A percentile compares a stretch with the other conserved stretches of the same genome.
Conservation (phyloP, 2,329 filamentous ascomycete species). For the Monilinia fructicola region DNA sequence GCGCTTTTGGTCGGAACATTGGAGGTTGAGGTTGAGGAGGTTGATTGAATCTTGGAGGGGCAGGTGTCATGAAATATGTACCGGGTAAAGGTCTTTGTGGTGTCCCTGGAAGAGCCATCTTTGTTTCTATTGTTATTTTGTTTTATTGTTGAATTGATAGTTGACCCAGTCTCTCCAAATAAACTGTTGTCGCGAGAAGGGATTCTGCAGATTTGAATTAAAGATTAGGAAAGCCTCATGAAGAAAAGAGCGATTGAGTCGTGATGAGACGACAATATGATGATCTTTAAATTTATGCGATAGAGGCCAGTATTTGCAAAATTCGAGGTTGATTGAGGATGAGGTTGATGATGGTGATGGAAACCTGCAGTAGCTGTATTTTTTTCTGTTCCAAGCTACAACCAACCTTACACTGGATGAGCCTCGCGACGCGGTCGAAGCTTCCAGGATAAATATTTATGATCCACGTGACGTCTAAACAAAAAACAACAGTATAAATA, state of each 20-base stretch:
- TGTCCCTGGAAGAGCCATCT: constrained; percentile 46
- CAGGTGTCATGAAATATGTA: constrained; percentile 74
- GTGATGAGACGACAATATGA: constrained; percentile 16
- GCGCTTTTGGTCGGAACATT: constrained; percentile 45
- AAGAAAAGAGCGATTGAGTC: constrained; percentile 24
- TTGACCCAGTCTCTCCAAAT: constrained; percentile 10
- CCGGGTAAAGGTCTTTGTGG: constrained; percentile 73
- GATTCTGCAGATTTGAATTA: constrained; percentile 25
- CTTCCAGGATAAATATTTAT: constrained; percentile 24
- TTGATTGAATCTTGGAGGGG: constrained; percentile 51
- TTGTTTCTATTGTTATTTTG: constrained; percentile 4
- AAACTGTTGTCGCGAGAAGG: constrained; percentile 24
- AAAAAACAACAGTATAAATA: constrained; percentile 4
- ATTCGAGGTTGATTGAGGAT: constrained; percentile 22
- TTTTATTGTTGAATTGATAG: background rate
- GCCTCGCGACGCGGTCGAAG: constrained; percentile 26
- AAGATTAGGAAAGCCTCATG: constrained; percentile 33
- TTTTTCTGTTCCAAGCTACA: constrained; percentile 19
- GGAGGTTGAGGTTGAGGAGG: constrained; percentile 49
- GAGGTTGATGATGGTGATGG: constrained; percentile 7
- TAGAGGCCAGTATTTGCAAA: constrained; percentile 9
- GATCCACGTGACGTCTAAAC: constrained; percentile 16
- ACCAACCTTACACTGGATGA: constrained; percentile 24
- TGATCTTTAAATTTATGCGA: constrained; percentile 19
- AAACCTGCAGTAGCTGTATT: constrained; percentile 17